Percentiles rank a stretch among this genome's conserved stretches.
Conservation (phyloP, 352 stramenopile species). For the Plasmopara viticola region DNA sequence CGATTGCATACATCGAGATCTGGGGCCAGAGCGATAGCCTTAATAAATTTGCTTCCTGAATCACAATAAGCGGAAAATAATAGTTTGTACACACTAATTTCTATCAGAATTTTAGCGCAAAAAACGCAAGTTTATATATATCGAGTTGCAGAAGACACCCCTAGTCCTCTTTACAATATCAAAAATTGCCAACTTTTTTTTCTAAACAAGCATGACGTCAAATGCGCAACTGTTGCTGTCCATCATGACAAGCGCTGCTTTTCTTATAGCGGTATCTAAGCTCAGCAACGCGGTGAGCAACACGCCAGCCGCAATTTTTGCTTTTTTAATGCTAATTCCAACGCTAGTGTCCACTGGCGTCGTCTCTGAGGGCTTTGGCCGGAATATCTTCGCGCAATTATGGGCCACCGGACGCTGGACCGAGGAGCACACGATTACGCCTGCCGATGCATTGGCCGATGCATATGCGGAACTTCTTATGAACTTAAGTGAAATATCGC, state of each 20-base stretch:
- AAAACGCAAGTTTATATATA: no score
- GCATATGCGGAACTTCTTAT: slow-evolving; percentile 40
- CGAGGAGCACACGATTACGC: background rate
- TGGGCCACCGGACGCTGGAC: background rate
- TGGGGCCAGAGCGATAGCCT: no score
- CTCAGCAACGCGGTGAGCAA: background rate
- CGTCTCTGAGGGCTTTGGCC: background rate
- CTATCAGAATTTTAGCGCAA: no score
- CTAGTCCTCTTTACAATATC: no score
- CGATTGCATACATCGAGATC: no score
- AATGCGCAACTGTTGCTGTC: background rate
- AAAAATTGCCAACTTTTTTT: no score
- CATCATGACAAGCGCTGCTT: background rate
- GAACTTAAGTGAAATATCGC: slow-evolving; percentile 42
- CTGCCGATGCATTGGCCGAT: slow-evolving; percentile 1
- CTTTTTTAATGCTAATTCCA: background rate
- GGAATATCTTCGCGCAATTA: background rate
- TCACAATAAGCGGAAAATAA: no score
- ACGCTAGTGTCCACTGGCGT: background rate
- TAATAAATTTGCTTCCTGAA: no score
- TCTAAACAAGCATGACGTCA: background rate
- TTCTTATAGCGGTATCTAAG: background rate
- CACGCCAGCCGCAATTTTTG: background rate
- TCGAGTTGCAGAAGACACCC: no score
- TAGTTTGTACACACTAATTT: no score